A percentile compares a stretch with the other conserved stretches of the same genome.
Conservation (phyloP, 2,329 filamentous ascomycete species). For the Colletotrichum agaves region DNA sequence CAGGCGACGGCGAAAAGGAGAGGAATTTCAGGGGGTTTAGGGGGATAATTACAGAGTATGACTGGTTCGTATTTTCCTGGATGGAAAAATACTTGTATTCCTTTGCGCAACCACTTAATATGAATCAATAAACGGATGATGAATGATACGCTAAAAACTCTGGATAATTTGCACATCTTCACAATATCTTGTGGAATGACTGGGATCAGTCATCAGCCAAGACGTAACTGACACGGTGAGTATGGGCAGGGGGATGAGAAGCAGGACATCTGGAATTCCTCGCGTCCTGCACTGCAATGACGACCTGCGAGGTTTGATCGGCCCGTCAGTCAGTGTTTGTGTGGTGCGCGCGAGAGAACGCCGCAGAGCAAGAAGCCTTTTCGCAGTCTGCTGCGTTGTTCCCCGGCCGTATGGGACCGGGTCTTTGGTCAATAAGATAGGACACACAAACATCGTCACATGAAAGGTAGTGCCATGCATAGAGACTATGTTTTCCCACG, state of each 20-base stretch:
- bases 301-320: constrained; percentile 20
- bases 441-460: background rate
- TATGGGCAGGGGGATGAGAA: background rate
- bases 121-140: constrained; percentile 40
- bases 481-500: background rate
- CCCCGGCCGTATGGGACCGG: background rate
- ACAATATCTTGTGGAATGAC: no score
- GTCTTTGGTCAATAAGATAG: no score
- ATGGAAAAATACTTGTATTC: constrained; percentile 43
- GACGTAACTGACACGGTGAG: background rate
- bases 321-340: background rate
- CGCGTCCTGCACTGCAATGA: background rate
- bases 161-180: background rate
- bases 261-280: background rate
- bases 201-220: no score
- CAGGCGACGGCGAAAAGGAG: background rate
- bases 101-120: constrained; percentile 41
- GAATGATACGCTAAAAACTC: constrained; percentile 24
- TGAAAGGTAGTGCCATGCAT: background rate
- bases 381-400: background rate
- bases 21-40: constrained; percentile 24
- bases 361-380: background rate
- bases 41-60: constrained; percentile 47
- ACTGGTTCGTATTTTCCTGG: constrained; percentile 64
- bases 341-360: background rate